Base-by-base conservation (phyloP, 2,329 filamentous ascomycete species). In the Chaetomiaceae sp. region DNA sequence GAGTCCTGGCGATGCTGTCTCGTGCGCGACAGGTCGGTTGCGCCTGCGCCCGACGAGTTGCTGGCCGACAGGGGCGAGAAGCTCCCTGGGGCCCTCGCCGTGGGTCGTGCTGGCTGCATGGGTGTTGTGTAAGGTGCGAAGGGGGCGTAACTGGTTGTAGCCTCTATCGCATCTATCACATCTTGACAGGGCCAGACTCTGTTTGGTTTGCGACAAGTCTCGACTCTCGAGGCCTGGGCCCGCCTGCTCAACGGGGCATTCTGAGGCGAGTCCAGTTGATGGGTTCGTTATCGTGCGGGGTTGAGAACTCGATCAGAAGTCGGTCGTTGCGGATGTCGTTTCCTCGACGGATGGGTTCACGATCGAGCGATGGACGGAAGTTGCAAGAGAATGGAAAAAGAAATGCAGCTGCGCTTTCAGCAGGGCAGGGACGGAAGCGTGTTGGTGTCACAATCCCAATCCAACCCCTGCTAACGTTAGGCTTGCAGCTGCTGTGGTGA, bases 41-140 rank as follows among this genome's bases (percentile, higher is more conserved):
- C 45, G 60, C 50, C 53, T 57, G 35, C 45, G n/a, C n/a, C n/a
- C n/a, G n/a, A n/a, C 47, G 58, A 56, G 51, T 59, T 57, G 59
- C 56, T 62, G 44, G 63, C 58, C 39, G 75, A 69, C 55, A 80
- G 66, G 54, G 78, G 74, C 53, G 77, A 76, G 69, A 82, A 81
- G 71, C 76, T 78, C 55, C 78, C 77, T 23, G 76, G 76, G 53
- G 72, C 74, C 55, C 75, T 71, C 40, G 71, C 68, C 52, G 69
- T 68, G 69, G 72, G 70, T 60, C 73, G 70, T 60, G 68, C 65
- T 58, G 71, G 71, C 64, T 77, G 75, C 75, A 78, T 78, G 62
- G 38, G 44, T 20, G 60, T 62, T 38, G 39, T 49, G 39, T 23
- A 17, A 34, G 16, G 21, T 21, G 2, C 33, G 47, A 35, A 40